These are phyloP conservation scores for Elaeagnus macrophylla DNA, from an alignment of 306 rosid species.

Conservation along the genomic window DNA sequence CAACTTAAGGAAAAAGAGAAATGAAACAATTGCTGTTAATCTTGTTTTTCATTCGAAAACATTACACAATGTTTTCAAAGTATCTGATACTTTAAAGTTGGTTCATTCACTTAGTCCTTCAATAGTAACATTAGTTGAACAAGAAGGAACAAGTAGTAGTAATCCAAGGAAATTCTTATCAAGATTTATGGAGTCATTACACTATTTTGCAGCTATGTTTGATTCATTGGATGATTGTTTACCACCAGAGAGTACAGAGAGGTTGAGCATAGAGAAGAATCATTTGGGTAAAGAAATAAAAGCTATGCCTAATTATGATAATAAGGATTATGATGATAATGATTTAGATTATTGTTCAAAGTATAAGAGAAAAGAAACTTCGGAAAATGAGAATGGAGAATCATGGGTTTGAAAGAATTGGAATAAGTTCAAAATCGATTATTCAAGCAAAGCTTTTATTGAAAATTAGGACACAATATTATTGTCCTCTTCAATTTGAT, in stretches of 20 bases:
- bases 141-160: slow-evolving; percentile 37
- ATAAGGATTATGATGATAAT: neutral
- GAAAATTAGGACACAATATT: slow-evolving; percentile 57
- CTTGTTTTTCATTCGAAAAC: slow-evolving; percentile 48
- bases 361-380: slow-evolving; percentile 50
- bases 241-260: slow-evolving; percentile 49
- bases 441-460: slow-evolving; percentile 66
- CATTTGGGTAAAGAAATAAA: slow-evolving; percentile 65
- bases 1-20: slow-evolving; percentile 42
- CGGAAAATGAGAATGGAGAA: slow-evolving; percentile 65
- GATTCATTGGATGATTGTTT: slow-evolving; percentile 71
- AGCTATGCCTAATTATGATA: slow-evolving; percentile 37
- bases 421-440: slow-evolving; percentile 49
- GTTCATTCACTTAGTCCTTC: slow-evolving; percentile 50
- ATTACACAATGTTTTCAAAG: slow-evolving; percentile 24
- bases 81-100: slow-evolving; percentile 56
- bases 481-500: slow-evolving; percentile 45
- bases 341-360: slow-evolving; percentile 24
- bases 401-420: slow-evolving; percentile 41
- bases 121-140: slow-evolving; percentile 48
- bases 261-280: slow-evolving; percentile 67
- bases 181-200: slow-evolving; percentile 57
- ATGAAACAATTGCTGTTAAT: slow-evolving; percentile 66
- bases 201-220: slow-evolving; percentile 71
- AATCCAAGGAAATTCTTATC: slow-evolving; percentile 42